These are phyloP conservation scores for Aspergillus tamarii DNA, from an alignment of 2,329 filamentous ascomycete genomes.

Conservation along the genomic window DNA sequence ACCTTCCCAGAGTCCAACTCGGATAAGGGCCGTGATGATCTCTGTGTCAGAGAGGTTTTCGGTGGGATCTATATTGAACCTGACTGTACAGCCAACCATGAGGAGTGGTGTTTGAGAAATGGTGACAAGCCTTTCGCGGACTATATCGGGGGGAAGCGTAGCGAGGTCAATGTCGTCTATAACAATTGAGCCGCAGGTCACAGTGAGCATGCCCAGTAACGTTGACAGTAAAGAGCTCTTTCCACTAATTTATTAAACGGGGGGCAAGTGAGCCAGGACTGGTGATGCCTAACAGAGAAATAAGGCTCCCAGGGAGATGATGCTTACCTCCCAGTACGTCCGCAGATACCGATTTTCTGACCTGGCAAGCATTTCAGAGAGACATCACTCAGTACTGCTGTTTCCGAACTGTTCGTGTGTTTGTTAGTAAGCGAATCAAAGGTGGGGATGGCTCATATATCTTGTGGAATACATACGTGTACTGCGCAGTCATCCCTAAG, in stretches of 20 bases:
- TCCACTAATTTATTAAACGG: no score
- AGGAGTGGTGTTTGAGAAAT: neutral
- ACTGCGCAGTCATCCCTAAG: neutral
- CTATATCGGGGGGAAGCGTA: neutral
- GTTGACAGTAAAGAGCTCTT: no score
- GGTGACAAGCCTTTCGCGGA: neutral
- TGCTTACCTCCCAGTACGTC: constrained; percentile 8
- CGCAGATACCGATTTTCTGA: constrained; percentile 7
- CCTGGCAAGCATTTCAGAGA: neutral
- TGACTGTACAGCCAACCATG: neutral
- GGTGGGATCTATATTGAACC: neutral
- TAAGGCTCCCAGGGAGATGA: no score
- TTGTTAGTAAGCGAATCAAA: neutral
- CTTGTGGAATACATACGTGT: neutral
- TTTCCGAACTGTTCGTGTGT: no score
- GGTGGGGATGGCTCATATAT: neutral
- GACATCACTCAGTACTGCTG: no score
- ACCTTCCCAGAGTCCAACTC: no score
- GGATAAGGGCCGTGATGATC: no score
- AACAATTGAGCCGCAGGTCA: no score
- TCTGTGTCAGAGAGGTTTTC: no score
- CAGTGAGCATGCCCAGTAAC: no score
- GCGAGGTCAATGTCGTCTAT: neutral
- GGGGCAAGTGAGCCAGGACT: no score
- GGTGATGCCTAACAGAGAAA: no score